phyloP scores from a whole-genome alignment of 257 asterid species.

The Cynanchum wilfordii region DNA sequence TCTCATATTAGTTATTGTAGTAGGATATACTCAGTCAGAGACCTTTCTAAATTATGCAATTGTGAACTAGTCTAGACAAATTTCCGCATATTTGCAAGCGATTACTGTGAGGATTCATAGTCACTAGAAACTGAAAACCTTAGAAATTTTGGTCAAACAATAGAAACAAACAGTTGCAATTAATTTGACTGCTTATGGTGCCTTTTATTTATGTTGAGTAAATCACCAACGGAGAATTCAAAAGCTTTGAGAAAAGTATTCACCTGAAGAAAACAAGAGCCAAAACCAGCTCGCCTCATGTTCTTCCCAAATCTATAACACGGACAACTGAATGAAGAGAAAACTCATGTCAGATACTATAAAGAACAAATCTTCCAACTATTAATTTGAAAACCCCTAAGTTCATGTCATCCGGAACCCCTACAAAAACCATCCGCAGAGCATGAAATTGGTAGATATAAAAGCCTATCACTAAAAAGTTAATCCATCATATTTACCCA shows the following conservation, averaged over 20 bases:
- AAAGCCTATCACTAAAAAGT: neutral
- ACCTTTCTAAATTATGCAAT: neutral
- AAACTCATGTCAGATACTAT: slow-evolving; percentile 17
- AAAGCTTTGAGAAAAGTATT: neutral
- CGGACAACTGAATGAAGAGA: slow-evolving; percentile 71
- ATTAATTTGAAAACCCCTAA: neutral
- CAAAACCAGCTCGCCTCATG: slow-evolving; percentile 89
- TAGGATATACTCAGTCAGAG: neutral
- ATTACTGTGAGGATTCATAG: neutral
- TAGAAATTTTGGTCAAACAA: neutral
- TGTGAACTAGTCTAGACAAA: neutral
- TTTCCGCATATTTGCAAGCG: neutral
- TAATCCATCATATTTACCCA: neutral
- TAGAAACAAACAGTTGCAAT: neutral
- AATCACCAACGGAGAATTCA: neutral
- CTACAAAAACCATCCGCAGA: neutral
- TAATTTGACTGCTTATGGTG: neutral
- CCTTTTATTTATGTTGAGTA: no score
- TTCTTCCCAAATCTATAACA: slow-evolving; percentile 96
- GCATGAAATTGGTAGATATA: neutral
- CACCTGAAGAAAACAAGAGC: slow-evolving; percentile 92
- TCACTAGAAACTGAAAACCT: neutral
- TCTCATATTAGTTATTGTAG: neutral
- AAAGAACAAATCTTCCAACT: slow-evolving; percentile 2
- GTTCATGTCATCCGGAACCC: neutral